phyloP scores from a whole-genome alignment of 2,329 filamentous ascomycete genomes.

The Alternaria sp. region DNA sequence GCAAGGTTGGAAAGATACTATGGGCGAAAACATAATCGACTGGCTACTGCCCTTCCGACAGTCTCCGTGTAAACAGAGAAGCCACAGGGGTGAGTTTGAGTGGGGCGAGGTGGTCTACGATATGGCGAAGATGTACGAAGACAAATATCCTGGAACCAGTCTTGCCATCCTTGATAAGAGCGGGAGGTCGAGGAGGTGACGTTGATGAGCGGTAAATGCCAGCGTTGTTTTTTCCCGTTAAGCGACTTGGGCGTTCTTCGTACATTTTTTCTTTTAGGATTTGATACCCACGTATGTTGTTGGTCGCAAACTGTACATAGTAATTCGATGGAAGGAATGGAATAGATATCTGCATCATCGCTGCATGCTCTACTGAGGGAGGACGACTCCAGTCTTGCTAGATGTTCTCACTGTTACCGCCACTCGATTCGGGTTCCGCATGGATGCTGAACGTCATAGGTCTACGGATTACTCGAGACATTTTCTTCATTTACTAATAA shows the following conservation, averaged over 20 bases:
- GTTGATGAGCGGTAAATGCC: slow-evolving; percentile 6
- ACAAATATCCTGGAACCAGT: slow-evolving; percentile 30
- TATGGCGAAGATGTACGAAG: slow-evolving; percentile 40
- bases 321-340: not conserved
- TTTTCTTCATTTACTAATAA: not conserved
- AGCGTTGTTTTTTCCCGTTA: slow-evolving; percentile 11
- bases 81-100: slow-evolving; percentile 71
- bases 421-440: not conserved
- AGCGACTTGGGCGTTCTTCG: not conserved
- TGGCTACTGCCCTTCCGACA: slow-evolving; percentile 82
- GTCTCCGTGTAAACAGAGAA: slow-evolving; percentile 78
- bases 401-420: not conserved
- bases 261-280: slow-evolving; percentile 11
- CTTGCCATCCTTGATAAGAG: slow-evolving; percentile 28
- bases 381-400: not conserved
- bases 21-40: slow-evolving; percentile 75
- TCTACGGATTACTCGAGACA: not conserved
- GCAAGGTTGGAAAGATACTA: slow-evolving; percentile 79
- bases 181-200: slow-evolving; percentile 3
- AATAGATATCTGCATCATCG: not conserved
- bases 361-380: not conserved
- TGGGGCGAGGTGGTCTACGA: slow-evolving; percentile 67
- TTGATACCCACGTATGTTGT: slow-evolving; percentile 30
- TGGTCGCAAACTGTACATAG: slow-evolving; percentile 5
- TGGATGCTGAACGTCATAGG: not conserved